Percentiles rank a stretch among this genome's conserved stretches.
These are phyloP conservation scores for Aspergillus affinis DNA, from an alignment of 495 filamentous ascomycete species.

Conservation along the genomic window DNA sequence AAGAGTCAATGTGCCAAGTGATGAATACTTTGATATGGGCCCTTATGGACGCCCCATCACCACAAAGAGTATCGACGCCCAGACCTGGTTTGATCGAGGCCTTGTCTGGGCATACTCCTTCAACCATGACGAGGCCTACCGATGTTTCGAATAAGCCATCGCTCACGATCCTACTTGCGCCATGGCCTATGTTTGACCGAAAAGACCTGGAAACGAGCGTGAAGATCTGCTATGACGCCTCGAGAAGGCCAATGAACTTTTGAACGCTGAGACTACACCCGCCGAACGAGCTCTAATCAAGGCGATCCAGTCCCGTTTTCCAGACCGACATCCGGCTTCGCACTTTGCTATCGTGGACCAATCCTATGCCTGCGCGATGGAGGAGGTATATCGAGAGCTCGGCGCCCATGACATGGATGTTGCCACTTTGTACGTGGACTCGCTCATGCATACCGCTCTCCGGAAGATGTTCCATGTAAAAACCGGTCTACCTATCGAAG, in stretches of 20 bases:
- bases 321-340: constrained; percentile 21
- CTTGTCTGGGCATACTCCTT: constrained; percentile 63
- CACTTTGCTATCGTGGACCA: constrained; percentile 48
- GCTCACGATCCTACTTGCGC: too few relatives aligned
- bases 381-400: constrained; percentile 39
- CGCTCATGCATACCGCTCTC: constrained; percentile 64
- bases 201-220: constrained; percentile 45
- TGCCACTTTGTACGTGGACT: constrained; percentile 57
- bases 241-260: constrained; percentile 28
- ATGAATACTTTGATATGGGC: neutral
- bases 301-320: constrained; percentile 54
- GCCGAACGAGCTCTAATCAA: constrained; percentile 54
- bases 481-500: constrained; percentile 50
- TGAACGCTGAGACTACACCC: constrained; percentile 23
- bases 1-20: too few relatives aligned
- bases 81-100: constrained; percentile 60
- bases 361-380: constrained; percentile 59
- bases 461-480: constrained; percentile 61
- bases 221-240: constrained; percentile 35
- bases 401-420: constrained; percentile 55
- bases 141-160: too few relatives aligned
- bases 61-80: constrained; percentile 42
- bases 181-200: constrained; percentile 45
- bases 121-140: constrained; percentile 63
- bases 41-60: constrained; percentile 35